Evolutionary conservation across 139 green algal species (phyloP).

Genomic region (Dunaliella primolecta): DNA sequence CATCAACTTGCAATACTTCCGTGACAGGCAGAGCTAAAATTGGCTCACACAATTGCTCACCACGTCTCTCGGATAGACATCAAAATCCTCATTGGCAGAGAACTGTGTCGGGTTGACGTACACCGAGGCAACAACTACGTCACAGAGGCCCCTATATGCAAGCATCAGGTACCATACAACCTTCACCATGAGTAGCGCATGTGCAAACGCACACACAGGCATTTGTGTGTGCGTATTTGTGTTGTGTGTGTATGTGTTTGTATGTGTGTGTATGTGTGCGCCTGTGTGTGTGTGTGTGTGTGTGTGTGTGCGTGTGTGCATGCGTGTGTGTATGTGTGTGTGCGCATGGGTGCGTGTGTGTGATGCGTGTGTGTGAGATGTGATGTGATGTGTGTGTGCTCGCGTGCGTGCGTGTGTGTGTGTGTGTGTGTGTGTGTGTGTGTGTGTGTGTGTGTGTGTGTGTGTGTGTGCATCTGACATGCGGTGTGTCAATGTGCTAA

Average conservation of each 20-base stretch:
- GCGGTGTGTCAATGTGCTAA: too few species aligned
- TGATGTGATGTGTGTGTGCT: not conserved
- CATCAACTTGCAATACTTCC: too few species aligned
- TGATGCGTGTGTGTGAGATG: too few species aligned
- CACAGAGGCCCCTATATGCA: constrained; percentile 58
- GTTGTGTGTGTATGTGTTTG: not conserved
- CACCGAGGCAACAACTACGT: constrained; percentile 89
- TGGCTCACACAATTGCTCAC: constrained; percentile 43
- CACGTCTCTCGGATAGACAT: constrained; percentile 79
- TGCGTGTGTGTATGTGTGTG: not conserved
- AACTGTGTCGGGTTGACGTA: constrained; percentile 99
- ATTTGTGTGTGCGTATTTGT: not conserved
- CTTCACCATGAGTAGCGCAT: not conserved
- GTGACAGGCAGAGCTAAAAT: too few species aligned
- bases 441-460: not conserved
- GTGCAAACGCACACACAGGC: not conserved
- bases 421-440: not conserved
- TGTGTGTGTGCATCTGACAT: not conserved
- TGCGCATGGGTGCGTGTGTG: not conserved
- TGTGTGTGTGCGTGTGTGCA: not conserved
- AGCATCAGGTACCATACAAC: not conserved
- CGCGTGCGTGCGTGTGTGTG: not conserved
- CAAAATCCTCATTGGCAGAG: constrained; percentile 89
- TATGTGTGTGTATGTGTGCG: not conserved
- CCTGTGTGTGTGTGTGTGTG: not conserved